Conservation (phyloP, 352 stramenopile species). For the Pythium dissotocum region DNA sequence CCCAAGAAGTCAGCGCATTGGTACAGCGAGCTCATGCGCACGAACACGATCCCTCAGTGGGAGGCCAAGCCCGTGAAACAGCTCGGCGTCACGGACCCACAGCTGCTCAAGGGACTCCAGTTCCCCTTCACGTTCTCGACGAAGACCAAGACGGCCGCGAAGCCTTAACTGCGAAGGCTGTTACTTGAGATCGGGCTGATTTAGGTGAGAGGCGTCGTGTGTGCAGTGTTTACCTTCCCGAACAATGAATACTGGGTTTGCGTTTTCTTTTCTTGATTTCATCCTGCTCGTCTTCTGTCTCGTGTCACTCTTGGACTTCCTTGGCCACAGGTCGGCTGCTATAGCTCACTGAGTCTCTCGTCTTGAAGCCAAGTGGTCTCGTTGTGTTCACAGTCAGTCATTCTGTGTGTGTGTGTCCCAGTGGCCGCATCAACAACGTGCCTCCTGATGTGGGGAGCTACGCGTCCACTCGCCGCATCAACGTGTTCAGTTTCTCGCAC, state of each 20-base stretch:
- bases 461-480: not conserved
- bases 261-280: too few relatives aligned
- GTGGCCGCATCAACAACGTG: not conserved
- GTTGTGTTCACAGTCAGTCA: too few relatives aligned
- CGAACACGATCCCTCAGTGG: slow-evolving; percentile 36
- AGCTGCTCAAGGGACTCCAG: not conserved
- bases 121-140: not conserved
- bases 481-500: not conserved
- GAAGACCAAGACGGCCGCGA: not conserved
- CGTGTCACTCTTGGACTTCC: too few relatives aligned
- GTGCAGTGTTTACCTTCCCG: too few relatives aligned
- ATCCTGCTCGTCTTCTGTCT: too few relatives aligned
- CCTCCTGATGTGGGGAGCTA: not conserved
- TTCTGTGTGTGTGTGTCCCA: too few relatives aligned
- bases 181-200: too few relatives aligned
- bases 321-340: too few relatives aligned
- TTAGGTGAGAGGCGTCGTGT: too few relatives aligned
- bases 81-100: not conserved
- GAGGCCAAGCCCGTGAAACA: not conserved
- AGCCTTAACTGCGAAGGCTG: not conserved
- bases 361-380: too few relatives aligned
- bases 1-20: slow-evolving; percentile 54
- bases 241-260: too few relatives aligned
- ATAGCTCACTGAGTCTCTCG: not conserved
- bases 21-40: slow-evolving; percentile 44